Evolutionary conservation across 768 basidiomycete species (phyloP).

Genomic region (Tulasnella sp.): DNA sequence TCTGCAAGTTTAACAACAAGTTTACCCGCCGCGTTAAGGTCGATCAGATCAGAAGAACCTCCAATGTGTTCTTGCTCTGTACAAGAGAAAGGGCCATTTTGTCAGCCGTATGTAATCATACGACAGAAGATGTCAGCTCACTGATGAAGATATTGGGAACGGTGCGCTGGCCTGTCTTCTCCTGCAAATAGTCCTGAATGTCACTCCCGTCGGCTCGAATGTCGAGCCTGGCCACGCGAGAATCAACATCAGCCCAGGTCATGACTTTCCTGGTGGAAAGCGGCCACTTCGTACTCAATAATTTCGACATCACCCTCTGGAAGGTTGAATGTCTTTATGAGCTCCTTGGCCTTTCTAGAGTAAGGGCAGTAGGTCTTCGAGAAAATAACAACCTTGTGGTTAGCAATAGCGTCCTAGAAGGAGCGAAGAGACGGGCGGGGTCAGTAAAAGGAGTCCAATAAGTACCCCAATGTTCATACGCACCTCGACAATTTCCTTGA

Average conservation of each 20-base stretch:
- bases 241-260: background rate
- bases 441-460: background rate
- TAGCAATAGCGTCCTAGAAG: conserved; percentile 44
- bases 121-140: conserved; percentile 42
- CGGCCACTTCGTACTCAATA: conserved; percentile 37
- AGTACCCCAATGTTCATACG: background rate
- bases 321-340: conserved; percentile 13
- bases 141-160: conserved; percentile 82
- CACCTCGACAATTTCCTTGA: conserved; percentile 28
- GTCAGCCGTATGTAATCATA: background rate
- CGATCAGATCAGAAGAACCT: conserved; percentile 39
- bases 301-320: conserved; percentile 39
- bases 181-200: conserved; percentile 66
- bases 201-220: conserved; percentile 54
- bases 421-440: background rate
- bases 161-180: conserved; percentile 68
- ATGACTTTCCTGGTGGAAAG: background rate
- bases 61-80: conserved; percentile 40
- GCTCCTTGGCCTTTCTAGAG: conserved; percentile 53
- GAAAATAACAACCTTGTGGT: conserved; percentile 61
- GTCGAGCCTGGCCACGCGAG: conserved; percentile 36
- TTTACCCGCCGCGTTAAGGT: conserved; percentile 33
- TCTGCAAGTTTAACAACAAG: background rate
- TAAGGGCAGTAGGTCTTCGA: conserved; percentile 63
- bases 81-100: background rate